phyloP scores from a whole-genome alignment of 208 protist species.

The Acanthamoeba sp. region DNA sequence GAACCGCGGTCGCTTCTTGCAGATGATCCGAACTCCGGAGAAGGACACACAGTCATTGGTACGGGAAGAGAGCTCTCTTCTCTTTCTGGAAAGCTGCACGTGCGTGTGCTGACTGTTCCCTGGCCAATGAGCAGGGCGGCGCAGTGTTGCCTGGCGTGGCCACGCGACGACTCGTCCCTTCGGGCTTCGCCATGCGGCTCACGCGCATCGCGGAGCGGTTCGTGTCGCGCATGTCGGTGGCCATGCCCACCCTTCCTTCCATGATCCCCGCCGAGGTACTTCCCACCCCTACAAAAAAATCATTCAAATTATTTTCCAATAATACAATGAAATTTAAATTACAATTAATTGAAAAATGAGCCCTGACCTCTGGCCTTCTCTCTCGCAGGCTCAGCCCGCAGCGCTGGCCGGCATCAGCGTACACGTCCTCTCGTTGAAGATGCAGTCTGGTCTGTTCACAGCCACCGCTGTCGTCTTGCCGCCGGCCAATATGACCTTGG shows the following conservation, averaged over 20 bases:
- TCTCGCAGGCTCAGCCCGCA: neutral
- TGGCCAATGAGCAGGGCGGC: too few species aligned
- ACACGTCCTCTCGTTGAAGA: constrained; percentile 5
- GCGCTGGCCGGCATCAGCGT: neutral
- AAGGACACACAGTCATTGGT: constrained; percentile 52
- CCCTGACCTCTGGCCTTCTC: too few species aligned
- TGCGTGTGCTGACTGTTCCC: too few species aligned
- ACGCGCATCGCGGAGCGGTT: neutral
- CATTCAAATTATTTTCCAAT: too few species aligned
- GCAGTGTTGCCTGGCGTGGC: neutral
- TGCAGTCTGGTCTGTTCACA: neutral
- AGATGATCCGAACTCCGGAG: constrained; percentile 45
- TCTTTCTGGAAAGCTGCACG: too few species aligned
- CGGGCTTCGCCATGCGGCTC: constrained; percentile 18
- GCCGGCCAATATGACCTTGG: neutral
- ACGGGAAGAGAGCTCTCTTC: neutral
- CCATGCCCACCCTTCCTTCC: neutral
- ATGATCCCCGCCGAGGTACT: neutral
- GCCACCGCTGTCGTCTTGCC: constrained; percentile 16
- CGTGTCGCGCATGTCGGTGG: neutral
- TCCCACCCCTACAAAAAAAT: too few species aligned
- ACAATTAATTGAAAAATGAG: too few species aligned
- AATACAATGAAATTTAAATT: too few species aligned
- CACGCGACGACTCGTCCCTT: neutral
- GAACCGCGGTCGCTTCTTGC: constrained; percentile 30